Conservation (phyloP, 1,284 basidiomycete species). For the Ganoderma boninense region DNA sequence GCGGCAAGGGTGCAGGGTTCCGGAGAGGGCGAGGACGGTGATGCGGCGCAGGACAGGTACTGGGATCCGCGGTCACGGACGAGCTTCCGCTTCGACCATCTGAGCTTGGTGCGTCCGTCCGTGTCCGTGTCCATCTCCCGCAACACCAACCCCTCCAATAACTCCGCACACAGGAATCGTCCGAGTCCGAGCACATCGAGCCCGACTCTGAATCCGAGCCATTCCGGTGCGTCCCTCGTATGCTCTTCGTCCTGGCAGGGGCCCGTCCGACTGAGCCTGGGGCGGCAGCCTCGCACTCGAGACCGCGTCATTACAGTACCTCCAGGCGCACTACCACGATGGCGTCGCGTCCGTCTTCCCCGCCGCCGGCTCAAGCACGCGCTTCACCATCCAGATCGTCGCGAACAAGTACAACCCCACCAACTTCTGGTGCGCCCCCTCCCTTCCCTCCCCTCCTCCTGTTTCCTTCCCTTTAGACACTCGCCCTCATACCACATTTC, state of each 20-base stretch:
- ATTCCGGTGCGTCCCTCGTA: constrained; percentile 65
- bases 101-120: constrained; percentile 66
- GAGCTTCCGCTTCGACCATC: constrained; percentile 85
- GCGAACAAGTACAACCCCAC: constrained; percentile 93
- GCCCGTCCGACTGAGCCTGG: neutral
- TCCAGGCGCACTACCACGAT: constrained; percentile 80
- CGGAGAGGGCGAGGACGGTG: constrained; percentile 36
- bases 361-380: constrained; percentile 49
- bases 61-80: constrained; percentile 82
- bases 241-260: neutral
- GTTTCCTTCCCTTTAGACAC: neutral
- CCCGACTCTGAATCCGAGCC: constrained; percentile 73
- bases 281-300: constrained; percentile 71
- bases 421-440: constrained; percentile 82
- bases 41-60: constrained; percentile 70
- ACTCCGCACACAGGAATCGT: constrained; percentile 66
- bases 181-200: constrained; percentile 71
- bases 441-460: constrained; percentile 3
- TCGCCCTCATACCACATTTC: neutral
- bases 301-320: constrained; percentile 71
- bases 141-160: too few relatives aligned
- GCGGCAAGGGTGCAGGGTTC: constrained; percentile 56
- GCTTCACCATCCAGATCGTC: constrained; percentile 83
- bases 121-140: neutral
- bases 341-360: constrained; percentile 79